A percentile compares a stretch with the other conserved stretches of the same genome.
phyloP scores from a whole-genome alignment of 192 early-diverging fungal genomes.

The Geranomyces variabilis region DNA sequence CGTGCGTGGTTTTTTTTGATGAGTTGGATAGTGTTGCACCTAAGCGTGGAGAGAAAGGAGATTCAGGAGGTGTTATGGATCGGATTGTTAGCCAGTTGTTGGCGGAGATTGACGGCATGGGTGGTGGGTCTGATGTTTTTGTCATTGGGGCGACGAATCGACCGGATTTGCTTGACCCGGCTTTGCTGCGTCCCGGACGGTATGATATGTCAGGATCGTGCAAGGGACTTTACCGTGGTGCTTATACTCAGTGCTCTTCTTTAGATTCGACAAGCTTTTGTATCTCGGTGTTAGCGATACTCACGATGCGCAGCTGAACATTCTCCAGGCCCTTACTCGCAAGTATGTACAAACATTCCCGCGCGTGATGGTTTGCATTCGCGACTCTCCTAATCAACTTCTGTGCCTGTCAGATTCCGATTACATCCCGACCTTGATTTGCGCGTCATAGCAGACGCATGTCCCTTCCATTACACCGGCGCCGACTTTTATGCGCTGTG shows the following conservation, averaged over 20 bases:
- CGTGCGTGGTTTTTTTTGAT: constrained; percentile 99
- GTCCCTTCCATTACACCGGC: constrained; percentile 93
- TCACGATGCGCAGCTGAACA: constrained; percentile 83
- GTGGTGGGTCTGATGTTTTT: constrained; percentile 75
- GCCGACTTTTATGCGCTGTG: constrained; percentile 99
- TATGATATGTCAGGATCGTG: too few species aligned
- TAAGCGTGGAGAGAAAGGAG: constrained; percentile 96
- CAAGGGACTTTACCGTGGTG: too few species aligned
- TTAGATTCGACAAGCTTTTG: constrained; percentile 89
- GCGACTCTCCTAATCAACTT: not conserved
- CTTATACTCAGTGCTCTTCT: not conserved
- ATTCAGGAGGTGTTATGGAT: constrained; percentile 99
- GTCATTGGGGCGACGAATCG: constrained; percentile 99
- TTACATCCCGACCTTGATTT: constrained; percentile 80
- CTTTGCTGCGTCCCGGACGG: constrained; percentile 91
- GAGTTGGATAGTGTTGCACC: constrained; percentile 98
- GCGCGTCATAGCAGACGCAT: constrained; percentile 73
- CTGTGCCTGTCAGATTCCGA: constrained; percentile 58
- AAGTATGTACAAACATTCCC: constrained; percentile 61
- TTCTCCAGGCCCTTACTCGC: constrained; percentile 90
- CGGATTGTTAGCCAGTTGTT: constrained; percentile 96
- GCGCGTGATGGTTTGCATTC: too few species aligned
- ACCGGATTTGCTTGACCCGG: constrained; percentile 94
- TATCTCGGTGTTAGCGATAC: constrained; percentile 94
- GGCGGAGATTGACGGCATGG: constrained; percentile 95